phyloP scores from a whole-genome alignment of 768 basidiomycete genomes.

The Hebeloma cylindrosporum region DNA sequence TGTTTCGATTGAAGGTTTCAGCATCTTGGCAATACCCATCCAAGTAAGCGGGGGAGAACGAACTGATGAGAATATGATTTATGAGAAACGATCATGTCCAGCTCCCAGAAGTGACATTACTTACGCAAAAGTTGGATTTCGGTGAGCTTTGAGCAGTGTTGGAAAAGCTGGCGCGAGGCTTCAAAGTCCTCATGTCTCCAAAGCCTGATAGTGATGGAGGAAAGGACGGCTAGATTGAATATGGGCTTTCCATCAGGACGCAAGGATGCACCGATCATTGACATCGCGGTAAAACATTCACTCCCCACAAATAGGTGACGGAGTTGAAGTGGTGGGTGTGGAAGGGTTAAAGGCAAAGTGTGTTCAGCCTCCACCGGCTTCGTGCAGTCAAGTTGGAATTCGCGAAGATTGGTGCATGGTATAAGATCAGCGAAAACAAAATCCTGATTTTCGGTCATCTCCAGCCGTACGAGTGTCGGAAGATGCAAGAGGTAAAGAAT shows the following conservation, averaged over 20 bases:
- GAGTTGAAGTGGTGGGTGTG: not conserved
- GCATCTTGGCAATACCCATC: not conserved
- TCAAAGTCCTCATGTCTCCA: not conserved
- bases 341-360: not conserved
- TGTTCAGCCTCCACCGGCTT: not conserved
- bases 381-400: not conserved
- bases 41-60: constrained; percentile 1
- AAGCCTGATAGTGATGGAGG: not conserved
- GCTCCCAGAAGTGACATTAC: no score
- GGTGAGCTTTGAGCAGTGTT: not conserved
- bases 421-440: constrained; percentile 4
- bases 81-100: no score
- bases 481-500: constrained; percentile 11
- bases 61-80: not conserved
- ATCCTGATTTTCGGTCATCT: not conserved
- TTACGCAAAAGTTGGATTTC: not conserved
- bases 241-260: constrained; percentile 2
- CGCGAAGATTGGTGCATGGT: constrained; percentile 1
- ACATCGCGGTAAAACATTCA: not conserved
- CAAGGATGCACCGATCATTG: not conserved
- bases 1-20: not conserved
- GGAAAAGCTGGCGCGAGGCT: not conserved
- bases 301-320: not conserved
- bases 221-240: not conserved
- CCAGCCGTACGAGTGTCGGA: constrained; percentile 1